Conservation (phyloP, 2,329 filamentous ascomycete species). For the Aspergillus oerlinghausenensis region DNA sequence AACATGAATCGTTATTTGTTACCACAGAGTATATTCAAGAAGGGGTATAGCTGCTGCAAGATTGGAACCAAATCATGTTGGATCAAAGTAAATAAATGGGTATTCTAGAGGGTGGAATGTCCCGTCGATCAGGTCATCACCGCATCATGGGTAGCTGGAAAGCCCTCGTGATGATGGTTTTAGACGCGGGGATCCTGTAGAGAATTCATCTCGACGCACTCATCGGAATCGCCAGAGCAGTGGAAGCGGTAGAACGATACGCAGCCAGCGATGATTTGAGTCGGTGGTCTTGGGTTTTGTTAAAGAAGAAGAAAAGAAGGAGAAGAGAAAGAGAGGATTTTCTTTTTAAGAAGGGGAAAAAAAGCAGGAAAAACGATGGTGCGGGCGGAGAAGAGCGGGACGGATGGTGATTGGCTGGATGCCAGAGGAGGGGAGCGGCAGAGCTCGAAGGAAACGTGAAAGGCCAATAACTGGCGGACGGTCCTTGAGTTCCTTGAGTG, state of each 20-base stretch:
- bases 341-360: constrained; percentile 13
- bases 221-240: constrained; percentile 68
- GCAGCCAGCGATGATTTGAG: constrained; percentile 70
- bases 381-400: constrained; percentile 22
- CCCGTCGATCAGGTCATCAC: constrained; percentile 45
- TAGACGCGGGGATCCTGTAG: constrained; percentile 58
- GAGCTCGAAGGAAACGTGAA: constrained; percentile 6
- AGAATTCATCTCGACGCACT: constrained; percentile 63
- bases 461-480: not conserved
- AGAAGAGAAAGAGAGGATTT: constrained; percentile 11
- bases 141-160: constrained; percentile 38
- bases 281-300: constrained; percentile 60
- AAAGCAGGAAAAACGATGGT: constrained; percentile 29
- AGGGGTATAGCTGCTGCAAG: not conserved
- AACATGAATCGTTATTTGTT: not conserved
- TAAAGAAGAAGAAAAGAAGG: constrained; percentile 36
- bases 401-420: constrained; percentile 25
- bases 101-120: constrained; percentile 25
- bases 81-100: constrained; percentile 1
- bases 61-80: not conserved
- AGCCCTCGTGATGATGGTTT: constrained; percentile 74
- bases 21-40: not conserved
- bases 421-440: not conserved
- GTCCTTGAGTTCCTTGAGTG: not conserved
- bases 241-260: constrained; percentile 36